Evolutionary conservation across 108 stramenopile species (phyloP).

Genomic region (Cyclotella atomus): DNA sequence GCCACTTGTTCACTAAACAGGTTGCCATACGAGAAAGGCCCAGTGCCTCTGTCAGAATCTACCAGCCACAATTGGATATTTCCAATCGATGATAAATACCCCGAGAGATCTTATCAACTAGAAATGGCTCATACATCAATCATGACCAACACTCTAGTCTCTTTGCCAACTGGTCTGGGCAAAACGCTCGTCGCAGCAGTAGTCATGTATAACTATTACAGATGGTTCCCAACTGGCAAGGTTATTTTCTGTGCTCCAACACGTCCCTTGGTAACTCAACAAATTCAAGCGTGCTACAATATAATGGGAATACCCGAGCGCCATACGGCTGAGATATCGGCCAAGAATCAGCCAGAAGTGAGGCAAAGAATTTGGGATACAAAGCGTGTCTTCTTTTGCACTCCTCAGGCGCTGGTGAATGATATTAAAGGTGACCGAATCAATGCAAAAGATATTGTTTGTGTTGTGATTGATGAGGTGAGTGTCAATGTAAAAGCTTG

Average conservation of each 20-base stretch:
- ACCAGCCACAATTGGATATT: constrained; percentile 83
- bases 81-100: constrained; percentile 79
- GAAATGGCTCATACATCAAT: constrained; percentile 80
- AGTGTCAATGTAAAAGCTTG: neutral
- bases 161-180: constrained; percentile 97
- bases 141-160: constrained; percentile 90
- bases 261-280: constrained; percentile 94
- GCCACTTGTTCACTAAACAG: neutral
- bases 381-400: constrained; percentile 94
- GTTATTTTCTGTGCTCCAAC: constrained; percentile 93
- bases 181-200: constrained; percentile 98
- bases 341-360: constrained; percentile 47
- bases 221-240: constrained; percentile 84
- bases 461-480: constrained; percentile 95
- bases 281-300: constrained; percentile 87
- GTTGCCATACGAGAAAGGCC: constrained; percentile 54
- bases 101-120: constrained; percentile 84
- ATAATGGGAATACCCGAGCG: constrained; percentile 74
- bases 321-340: constrained; percentile 84
- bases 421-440: constrained; percentile 76
- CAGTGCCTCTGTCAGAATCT: constrained; percentile 58
- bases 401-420: constrained; percentile 94
- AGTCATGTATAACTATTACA: constrained; percentile 97
- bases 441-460: constrained; percentile 69
- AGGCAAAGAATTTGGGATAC: constrained; percentile 66